Evolutionary conservation across 441 rosid species (phyloP), one percentile per base, ranked within the genome.

Genomic region (Gossypium gossypioides): DNA sequence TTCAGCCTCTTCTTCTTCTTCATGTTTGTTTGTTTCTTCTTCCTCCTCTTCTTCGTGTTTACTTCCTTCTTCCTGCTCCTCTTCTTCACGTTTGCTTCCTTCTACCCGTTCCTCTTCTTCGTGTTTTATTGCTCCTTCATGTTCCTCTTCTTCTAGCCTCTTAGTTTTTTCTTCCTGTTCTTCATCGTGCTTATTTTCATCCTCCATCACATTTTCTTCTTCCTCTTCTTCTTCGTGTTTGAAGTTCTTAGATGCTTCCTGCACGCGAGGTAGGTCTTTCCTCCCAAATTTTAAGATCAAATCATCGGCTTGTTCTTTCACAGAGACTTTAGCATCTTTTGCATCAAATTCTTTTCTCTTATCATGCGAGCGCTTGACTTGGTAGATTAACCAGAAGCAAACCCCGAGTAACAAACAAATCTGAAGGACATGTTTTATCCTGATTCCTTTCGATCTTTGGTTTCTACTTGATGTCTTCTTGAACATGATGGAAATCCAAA

Each of bases 331-430:
- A 2, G 59, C 75, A 65, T 85, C 92, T 19, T 80, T 82, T 76
- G 81, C 91, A 55, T 84, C 83, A 19, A 86, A 75, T 56, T 89
- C 97, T 80, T 84, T 85, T 77, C 86, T 90, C 86, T 87, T 90
- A 66, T 89, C 96, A 74, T 89, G 90, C 56, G 96, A 90, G 72
- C 82, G 89, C 89, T 92, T 95, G 16, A 91, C 93, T 83, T 92
- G 98, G 77, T 88, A 95, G 75, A 92, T 81, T 74, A 92, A 72
- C 99, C 98, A 95, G 60, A 91, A 83, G 77, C 97, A 92, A 62
- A 95, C 62, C 34, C 62, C 62, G 13, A 57, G 62, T 57, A 57
- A 15, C 37, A 57, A 81, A 68, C 88, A 84, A 61, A 95, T 87
- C 85, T 95, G 97, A 70, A 95, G 76, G 54, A 84, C 82, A 81